A percentile compares a stretch with the other conserved stretches of the same genome.
phyloP scores from a whole-genome alignment of 2,329 filamentous ascomycete species.

The Chaetomium globosum region DNA sequence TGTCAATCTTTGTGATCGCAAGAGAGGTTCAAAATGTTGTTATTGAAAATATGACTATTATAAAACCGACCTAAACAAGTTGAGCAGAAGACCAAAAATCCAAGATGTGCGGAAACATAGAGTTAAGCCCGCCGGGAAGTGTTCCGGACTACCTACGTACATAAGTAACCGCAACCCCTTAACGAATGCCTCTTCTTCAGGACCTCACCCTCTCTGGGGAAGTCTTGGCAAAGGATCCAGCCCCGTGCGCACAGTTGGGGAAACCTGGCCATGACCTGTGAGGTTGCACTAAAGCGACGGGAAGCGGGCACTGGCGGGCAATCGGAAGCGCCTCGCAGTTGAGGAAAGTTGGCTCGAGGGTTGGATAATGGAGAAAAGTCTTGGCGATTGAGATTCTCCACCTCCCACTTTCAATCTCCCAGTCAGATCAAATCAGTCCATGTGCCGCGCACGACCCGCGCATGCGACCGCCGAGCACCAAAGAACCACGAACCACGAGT shows the following conservation, averaged over 20 bases:
- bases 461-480: background rate
- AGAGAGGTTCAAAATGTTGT: background rate
- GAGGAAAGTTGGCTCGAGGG: background rate
- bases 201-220: background rate
- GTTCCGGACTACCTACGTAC: background rate
- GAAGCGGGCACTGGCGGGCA: background rate
- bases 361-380: conserved; percentile 1
- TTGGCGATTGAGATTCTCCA: conserved; percentile 9
- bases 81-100: no score
- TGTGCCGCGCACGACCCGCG: conserved; percentile 1
- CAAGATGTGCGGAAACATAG: no score
- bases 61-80: no score
- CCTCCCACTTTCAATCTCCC: conserved; percentile 18
- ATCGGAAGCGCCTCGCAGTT: conserved; percentile 18
- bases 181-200: background rate
- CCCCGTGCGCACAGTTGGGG: conserved; percentile 12
- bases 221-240: conserved; percentile 3
- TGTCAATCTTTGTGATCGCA: background rate
- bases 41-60: no score
- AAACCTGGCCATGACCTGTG: conserved; percentile 6
- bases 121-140: background rate
- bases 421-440: background rate
- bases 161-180: background rate
- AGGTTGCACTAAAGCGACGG: conserved; percentile 12
- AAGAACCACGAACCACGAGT: no score